phyloP scores from a whole-genome alignment of 2,329 filamentous ascomycete species.

The Aspergillus fijiensis region DNA sequence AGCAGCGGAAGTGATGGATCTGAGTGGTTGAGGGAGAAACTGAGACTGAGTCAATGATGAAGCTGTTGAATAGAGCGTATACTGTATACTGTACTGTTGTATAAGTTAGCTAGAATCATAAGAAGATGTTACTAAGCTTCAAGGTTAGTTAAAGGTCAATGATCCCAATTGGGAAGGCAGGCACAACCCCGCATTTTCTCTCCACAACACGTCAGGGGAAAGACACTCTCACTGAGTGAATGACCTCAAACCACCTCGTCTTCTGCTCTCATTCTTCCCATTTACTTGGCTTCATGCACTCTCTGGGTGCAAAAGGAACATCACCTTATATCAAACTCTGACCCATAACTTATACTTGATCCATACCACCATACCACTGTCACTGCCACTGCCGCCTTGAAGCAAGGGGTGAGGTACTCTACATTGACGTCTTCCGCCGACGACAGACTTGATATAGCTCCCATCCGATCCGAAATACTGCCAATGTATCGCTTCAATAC shows the following conservation, averaged over 20 bases:
- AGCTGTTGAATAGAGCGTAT: not conserved
- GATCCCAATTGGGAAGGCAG: not conserved
- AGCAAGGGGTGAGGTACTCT: not conserved
- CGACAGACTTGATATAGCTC: not conserved
- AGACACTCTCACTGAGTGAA: not conserved
- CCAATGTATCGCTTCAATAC: not conserved
- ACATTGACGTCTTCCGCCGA: no score
- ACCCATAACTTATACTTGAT: not conserved
- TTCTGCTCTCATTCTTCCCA: not conserved
- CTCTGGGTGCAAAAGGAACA: no score
- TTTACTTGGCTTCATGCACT: not conserved
- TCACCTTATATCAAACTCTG: no score
- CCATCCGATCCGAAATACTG: not conserved
- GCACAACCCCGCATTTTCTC: constrained; percentile 8
- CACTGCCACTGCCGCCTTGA: not conserved
- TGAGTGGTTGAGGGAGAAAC: not conserved
- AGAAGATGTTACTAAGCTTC: constrained; percentile 8
- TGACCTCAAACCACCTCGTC: not conserved
- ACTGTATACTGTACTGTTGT: not conserved
- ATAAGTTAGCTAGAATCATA: not conserved
- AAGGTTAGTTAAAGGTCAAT: no score
- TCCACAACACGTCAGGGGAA: constrained; percentile 10
- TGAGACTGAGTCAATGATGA: not conserved
- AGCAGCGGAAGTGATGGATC: not conserved
- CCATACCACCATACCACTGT: not conserved